phyloP scores from a whole-genome alignment of 257 asterid genomes.

The Salvia rosmarinus region DNA sequence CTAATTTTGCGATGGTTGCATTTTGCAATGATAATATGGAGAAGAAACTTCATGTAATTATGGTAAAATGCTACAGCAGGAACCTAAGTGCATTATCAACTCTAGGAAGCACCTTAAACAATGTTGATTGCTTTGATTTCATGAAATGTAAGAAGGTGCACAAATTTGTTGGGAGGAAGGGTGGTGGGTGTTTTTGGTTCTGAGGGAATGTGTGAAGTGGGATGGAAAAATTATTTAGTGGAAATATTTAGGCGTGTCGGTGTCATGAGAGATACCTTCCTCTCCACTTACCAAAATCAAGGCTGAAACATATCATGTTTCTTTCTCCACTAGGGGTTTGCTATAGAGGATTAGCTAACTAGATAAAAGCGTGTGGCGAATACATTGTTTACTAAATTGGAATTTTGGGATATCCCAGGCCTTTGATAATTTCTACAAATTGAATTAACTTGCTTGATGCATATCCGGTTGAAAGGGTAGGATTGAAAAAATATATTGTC shows the following conservation, averaged over 20 bases:
- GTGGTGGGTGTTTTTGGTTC: background rate
- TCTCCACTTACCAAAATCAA: background rate
- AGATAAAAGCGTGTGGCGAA: too few species aligned
- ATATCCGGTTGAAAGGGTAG: too few species aligned
- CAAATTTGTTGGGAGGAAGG: conserved; percentile 5
- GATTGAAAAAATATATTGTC: too few species aligned
- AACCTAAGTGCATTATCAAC: conserved; percentile 18
- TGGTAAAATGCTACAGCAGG: conserved; percentile 3
- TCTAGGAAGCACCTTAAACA: background rate
- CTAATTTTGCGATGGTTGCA: background rate
- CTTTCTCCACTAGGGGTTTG: background rate
- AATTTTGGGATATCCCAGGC: too few species aligned
- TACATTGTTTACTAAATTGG: too few species aligned
- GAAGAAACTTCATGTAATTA: background rate
- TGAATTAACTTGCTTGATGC: too few species aligned
- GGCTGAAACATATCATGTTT: conserved; percentile 9
- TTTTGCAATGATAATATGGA: conserved; percentile 13
- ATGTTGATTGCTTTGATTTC: conserved; percentile 6
- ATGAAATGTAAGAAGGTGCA: conserved; percentile 24
- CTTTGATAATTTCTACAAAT: too few species aligned
- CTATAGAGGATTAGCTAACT: too few species aligned
- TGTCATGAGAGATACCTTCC: background rate
- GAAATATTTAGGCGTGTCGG: conserved; percentile 3
- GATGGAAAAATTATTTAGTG: background rate
- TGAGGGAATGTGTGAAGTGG: background rate